Base-by-base conservation (phyloP, 495 filamentous ascomycete genomes). In the Tricharina praecox region DNA sequence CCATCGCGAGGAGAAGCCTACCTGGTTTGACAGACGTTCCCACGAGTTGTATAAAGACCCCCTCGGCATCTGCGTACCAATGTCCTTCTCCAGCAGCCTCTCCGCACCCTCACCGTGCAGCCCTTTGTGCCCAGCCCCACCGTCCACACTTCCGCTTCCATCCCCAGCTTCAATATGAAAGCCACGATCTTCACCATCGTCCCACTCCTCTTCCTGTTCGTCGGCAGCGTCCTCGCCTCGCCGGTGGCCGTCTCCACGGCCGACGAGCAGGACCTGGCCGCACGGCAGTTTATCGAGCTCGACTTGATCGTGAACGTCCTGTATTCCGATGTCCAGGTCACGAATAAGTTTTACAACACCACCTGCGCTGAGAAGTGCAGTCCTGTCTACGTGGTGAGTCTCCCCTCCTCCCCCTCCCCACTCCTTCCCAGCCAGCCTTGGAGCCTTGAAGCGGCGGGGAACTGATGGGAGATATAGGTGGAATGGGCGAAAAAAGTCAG, bases 121-220 rank as follows among this genome's bases (percentile, higher is more conserved):
- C n/a, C n/a, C n/a, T n/a, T n/a, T n/a, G n/a, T n/a, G n/a, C n/a
- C n/a, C n/a, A n/a, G n/a, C n/a, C n/a, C n/a, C n/a, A n/a, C n/a
- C n/a, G n/a, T n/a, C n/a, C n/a, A n/a, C n/a, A n/a, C n/a, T n/a
- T n/a, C n/a, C n/a, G n/a, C n/a, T n/a, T n/a, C n/a, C n/a, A n/a
- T n/a, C n/a, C n/a, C n/a, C n/a, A n/a, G n/a, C n/a, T n/a, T 53
- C 23, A 54, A 47, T 15, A 43, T 25, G 2, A 53, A 55, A 15
- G 55, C 55, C 21, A n/a, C 53, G 10, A 47, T 56, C 37, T 34
- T 56, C 15, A 38, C 54, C n/a, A 34, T 56, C n/a, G 52, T 51
- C 5, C 51, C 53, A 7, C 47, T 54, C 32, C 42, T 50, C 36
- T 55, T 56, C 13, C 13, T 32, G 7, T 32, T 7, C 28, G 13